A percentile compares a stretch with the other conserved stretches of the same genome.
Evolutionary conservation across 2,329 filamentous ascomycete genomes (phyloP).

Genomic region (Fusarium penzigii): DNA sequence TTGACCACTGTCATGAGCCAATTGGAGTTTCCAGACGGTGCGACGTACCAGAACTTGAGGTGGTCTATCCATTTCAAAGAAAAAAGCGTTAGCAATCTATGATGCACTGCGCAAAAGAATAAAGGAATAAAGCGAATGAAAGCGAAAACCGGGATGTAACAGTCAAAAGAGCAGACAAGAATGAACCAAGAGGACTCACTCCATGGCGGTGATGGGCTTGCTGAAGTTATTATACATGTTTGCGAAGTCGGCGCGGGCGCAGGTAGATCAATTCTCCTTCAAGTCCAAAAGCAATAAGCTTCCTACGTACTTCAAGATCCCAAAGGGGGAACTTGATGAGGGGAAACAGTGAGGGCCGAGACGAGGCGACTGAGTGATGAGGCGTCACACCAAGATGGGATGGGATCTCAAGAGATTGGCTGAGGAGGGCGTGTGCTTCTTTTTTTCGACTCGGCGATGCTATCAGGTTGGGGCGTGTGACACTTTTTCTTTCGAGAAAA

Average conservation of each 20-base stretch:
- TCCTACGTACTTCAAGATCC: slow-evolving; percentile 17
- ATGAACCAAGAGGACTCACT: slow-evolving; percentile 31
- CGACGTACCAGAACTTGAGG: slow-evolving; percentile 35
- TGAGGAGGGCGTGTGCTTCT: slow-evolving; percentile 13
- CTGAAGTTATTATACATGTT: slow-evolving; percentile 37
- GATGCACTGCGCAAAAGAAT: not conserved
- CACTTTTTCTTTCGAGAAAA: not conserved
- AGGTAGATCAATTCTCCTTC: slow-evolving; percentile 17
- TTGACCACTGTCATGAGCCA: not conserved
- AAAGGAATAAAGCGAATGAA: not conserved
- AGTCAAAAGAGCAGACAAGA: slow-evolving; percentile 7
- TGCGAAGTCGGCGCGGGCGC: slow-evolving; percentile 12
- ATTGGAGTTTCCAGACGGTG: not conserved
- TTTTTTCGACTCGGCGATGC: not conserved
- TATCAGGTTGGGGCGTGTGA: slow-evolving; percentile 3
- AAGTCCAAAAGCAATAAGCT: slow-evolving; percentile 18
- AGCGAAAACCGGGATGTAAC: slow-evolving; percentile 2
- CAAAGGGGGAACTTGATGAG: slow-evolving; percentile 23
- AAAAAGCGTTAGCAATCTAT: slow-evolving; percentile 12
- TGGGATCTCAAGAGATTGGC: slow-evolving; percentile 12
- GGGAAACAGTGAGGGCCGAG: slow-evolving; percentile 10
- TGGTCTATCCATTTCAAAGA: slow-evolving; percentile 35
- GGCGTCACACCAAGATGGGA: slow-evolving; percentile 23
- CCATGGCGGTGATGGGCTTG: slow-evolving; percentile 40
- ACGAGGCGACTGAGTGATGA: slow-evolving; percentile 12